Evolutionary conservation across 805 yeast genomes (phyloP).

Genomic region (Metschnikowia shivogae): DNA sequence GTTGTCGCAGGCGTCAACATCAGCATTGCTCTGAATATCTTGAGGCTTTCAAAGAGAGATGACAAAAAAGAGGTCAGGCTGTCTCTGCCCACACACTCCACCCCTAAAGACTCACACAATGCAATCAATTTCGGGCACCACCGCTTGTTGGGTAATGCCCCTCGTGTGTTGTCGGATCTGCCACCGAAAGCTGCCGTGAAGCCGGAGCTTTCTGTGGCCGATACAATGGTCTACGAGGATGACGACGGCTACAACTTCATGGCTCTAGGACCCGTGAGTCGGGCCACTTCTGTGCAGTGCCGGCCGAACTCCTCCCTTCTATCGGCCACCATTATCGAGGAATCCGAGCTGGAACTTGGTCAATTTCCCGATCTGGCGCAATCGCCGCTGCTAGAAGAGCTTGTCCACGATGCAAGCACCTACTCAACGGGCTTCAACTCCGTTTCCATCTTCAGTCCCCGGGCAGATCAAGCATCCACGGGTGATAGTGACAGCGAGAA

Average conservation of each 20-base stretch:
- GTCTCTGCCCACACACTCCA: background rate
- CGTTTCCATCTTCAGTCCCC: constrained; percentile 1
- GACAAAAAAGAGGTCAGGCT: background rate
- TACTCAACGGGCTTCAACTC: constrained; percentile 1
- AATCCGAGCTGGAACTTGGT: constrained; percentile 12
- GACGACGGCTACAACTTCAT: constrained; percentile 18
- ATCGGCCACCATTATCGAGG: constrained; percentile 15
- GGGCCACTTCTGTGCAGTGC: background rate
- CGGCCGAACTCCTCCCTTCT: constrained; percentile 5
- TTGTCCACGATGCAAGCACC: background rate
- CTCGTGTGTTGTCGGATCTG: background rate
- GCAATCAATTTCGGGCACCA: background rate
- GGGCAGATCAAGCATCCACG: background rate
- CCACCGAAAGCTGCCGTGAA: background rate
- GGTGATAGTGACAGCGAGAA: background rate
- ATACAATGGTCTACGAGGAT: constrained; percentile 13
- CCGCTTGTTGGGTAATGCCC: background rate
- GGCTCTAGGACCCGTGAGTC: constrained; percentile 1
- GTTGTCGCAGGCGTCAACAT: constrained; percentile 16
- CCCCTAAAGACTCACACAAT: background rate
- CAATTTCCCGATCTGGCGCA: background rate
- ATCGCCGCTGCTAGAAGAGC: background rate
- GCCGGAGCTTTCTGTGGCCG: constrained; percentile 5
- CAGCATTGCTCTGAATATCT: constrained; percentile 7
- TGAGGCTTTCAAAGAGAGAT: constrained; percentile 4